phyloP scores from a whole-genome alignment of 2,329 filamentous ascomycete species.

The Penicillium sp. region DNA sequence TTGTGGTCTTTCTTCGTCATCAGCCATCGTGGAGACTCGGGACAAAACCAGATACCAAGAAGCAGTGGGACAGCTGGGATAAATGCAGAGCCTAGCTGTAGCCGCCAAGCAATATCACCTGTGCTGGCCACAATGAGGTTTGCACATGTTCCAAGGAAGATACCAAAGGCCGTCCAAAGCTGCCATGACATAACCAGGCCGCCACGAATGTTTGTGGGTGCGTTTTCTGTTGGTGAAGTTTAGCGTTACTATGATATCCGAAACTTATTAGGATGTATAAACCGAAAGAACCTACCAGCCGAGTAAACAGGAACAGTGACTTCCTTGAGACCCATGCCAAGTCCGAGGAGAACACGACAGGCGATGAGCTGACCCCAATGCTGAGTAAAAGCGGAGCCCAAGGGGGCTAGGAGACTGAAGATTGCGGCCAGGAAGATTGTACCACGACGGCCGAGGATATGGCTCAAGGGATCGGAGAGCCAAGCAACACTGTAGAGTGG shows the following conservation, averaged over 20 bases:
- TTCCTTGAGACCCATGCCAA: conserved; percentile 41
- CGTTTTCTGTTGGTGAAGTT: conserved; percentile 39
- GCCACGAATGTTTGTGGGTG: conserved; percentile 54
- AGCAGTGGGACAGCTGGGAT: conserved; percentile 48
- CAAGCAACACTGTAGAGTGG: conserved; percentile 12
- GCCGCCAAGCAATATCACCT: conserved; percentile 43
- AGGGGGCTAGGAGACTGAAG: conserved; percentile 18
- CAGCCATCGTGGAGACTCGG: conserved; percentile 43
- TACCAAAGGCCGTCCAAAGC: conserved; percentile 47
- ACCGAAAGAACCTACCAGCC: conserved; percentile 26
- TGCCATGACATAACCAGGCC: conserved; percentile 57
- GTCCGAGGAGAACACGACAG: conserved; percentile 28
- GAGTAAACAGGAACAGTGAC: conserved; percentile 54
- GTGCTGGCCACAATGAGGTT: conserved; percentile 43
- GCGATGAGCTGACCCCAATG: conserved; percentile 17
- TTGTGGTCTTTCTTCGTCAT: conserved; percentile 31
- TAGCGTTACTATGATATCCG: background rate
- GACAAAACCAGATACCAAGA: conserved; percentile 47
- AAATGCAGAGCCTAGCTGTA: conserved; percentile 49
- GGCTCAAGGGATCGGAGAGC: conserved; percentile 21
- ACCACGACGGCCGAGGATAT: conserved; percentile 17
- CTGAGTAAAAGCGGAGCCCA: conserved; percentile 18
- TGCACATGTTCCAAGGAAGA: conserved; percentile 42
- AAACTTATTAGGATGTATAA: background rate
- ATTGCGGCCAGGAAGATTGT: conserved; percentile 19